Base-by-base conservation (phyloP, 305 asterid species). In the Solanum hybrid region DNA sequence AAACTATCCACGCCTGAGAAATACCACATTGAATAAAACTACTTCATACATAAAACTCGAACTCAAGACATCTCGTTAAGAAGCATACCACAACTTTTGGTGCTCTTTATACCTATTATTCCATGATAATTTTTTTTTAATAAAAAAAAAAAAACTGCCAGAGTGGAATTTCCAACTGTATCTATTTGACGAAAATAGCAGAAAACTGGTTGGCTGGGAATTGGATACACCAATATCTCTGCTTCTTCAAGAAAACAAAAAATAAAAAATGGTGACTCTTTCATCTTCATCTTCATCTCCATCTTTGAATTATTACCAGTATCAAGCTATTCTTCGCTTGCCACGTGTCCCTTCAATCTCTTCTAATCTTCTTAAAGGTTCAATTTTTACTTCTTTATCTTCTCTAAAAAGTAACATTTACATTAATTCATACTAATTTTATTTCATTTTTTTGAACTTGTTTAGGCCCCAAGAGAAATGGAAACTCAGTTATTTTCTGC, bases 141-240 rank as follows among this genome's bases (percentile, higher is more conserved):
- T 4, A 28, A 28, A 36, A 37, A 37, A 80, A 42, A 8, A 8
- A 10, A 11, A 42, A 5, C 2, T 84, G 86, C 88, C 76, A 85
- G 29, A 85, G 76, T 85, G 88, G 88, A 85, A 33, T 51, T 85
- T 85, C 88, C 88, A 85, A 57, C 88, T 51, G 76, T 75, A 16
- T 51, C 31, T 85, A 13, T 84, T 11, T 85, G 39, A 20, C 1
- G 20, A 51, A 85, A 51, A 85, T 29, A 85, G 31, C 42, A 31
- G 46, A 57, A 31, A 57, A 85, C 31, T 85, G 88, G 88, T 85
- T 85, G 88, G 88, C 71, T 85, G 40, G 11, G 76, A 85, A 57
- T 57, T 85, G 76, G 88, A 85, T 85, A 57, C 29, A 85, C 6
- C 26, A 84, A 81, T 57, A 85, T 85, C 88, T 85, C 46, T 20